Evolutionary conservation across 495 filamentous ascomycete genomes (phyloP).

Genomic region (Arthonia radiata): DNA sequence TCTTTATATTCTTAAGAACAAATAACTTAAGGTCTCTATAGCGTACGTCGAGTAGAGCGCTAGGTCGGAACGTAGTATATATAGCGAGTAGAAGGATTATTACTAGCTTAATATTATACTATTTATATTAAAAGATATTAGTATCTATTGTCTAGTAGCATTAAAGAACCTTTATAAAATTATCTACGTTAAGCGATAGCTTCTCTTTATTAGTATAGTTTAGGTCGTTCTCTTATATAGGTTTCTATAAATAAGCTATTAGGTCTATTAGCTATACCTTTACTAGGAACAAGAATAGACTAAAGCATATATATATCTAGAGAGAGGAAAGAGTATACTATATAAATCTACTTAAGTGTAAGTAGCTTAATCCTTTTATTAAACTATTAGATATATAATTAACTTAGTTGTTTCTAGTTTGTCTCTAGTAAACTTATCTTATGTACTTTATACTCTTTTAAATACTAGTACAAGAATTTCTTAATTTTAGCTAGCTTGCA

Average conservation of each 20-base stretch:
- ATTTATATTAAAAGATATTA: slow-evolving; percentile 3
- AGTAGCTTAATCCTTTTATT: no score
- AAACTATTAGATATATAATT: slow-evolving; percentile 4
- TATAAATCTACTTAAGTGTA: no score
- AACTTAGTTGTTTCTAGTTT: slow-evolving; percentile 2
- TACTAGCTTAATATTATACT: slow-evolving; percentile 2
- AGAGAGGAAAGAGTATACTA: no score
- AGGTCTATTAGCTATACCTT: no score
- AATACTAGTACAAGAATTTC: slow-evolving; percentile 2
- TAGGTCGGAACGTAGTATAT: background rate
- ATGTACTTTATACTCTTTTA: slow-evolving; percentile 2
- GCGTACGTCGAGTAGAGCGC: background rate
- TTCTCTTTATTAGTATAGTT: no score
- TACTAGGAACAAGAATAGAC: no score
- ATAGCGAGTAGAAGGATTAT: slow-evolving; percentile 1
- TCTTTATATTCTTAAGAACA: slow-evolving; percentile 1
- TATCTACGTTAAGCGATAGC: no score
- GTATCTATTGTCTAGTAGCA: slow-evolving; percentile 2
- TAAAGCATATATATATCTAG: no score
- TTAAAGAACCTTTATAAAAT: slow-evolving; percentile 2
- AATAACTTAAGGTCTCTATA: slow-evolving; percentile 1
- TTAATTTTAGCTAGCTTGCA: slow-evolving; percentile 1
- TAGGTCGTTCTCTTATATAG: no score
- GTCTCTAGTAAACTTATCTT: slow-evolving; percentile 2
- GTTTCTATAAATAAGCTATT: no score